Evolutionary conservation across 257 asterid genomes (phyloP).

Genomic region (Salvia rosmarinus): DNA sequence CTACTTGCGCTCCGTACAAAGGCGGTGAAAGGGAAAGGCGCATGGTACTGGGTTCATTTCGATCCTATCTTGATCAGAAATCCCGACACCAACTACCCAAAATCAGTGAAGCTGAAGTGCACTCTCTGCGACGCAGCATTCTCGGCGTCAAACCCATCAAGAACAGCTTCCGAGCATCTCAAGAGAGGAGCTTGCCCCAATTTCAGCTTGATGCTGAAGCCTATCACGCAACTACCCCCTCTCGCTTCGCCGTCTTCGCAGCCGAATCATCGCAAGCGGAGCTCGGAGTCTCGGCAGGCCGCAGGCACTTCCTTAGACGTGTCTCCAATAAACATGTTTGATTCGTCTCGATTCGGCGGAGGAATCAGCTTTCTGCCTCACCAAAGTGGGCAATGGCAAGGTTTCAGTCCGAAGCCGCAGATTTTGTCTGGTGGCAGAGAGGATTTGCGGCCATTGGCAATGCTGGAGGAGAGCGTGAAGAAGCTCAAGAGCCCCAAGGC

Average conservation of each 20-base stretch:
- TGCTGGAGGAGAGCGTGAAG: constrained; percentile 82
- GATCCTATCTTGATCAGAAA: constrained; percentile 73
- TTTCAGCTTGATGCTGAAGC: constrained; percentile 57
- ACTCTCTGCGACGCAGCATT: constrained; percentile 67
- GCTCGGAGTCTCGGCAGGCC: constrained; percentile 44
- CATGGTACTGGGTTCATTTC: constrained; percentile 96
- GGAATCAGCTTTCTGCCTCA: constrained; percentile 15
- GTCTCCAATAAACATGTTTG: constrained; percentile 48
- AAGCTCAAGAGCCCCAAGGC: constrained; percentile 69
- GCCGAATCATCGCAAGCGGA: constrained; percentile 60
- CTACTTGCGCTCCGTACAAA: constrained; percentile 69
- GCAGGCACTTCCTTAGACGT: constrained; percentile 48
- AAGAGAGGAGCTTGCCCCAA: constrained; percentile 81
- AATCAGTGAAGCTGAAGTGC: constrained; percentile 86
- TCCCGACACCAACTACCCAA: constrained; percentile 68
- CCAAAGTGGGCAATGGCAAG: constrained; percentile 27
- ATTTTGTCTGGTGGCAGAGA: constrained; percentile 80
- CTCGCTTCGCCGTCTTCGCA: constrained; percentile 72
- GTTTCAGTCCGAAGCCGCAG: constrained; percentile 45
- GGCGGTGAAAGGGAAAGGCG: constrained; percentile 93
- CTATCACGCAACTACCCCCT: constrained; percentile 71
- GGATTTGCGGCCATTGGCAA: constrained; percentile 79
- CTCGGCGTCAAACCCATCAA: constrained; percentile 85
- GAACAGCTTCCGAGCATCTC: constrained; percentile 87
- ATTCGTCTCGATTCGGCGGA: constrained; percentile 37